Base-by-base conservation (phyloP, 1,139 yeast species). In the Hanseniaspora sp. region DNA sequence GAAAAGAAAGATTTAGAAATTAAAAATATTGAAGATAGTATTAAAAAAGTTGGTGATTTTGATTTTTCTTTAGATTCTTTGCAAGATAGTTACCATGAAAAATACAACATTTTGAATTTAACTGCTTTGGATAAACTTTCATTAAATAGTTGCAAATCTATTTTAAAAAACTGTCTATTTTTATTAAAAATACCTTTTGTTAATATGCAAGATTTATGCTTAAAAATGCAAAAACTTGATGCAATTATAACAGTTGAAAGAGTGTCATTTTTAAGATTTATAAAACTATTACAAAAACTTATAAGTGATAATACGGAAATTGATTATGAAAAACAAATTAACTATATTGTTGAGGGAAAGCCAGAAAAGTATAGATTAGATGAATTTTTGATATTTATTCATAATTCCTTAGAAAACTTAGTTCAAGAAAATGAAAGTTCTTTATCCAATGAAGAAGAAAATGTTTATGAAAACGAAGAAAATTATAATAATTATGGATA, bases 271-370 rank as follows among this genome's bases (percentile, higher is more conserved):
- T 28, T 49, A 30, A 43, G 35, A 9, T 49, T 49, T 38, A 34
- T 45, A 13, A 39, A 43, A 11, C 15, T 38, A 2, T 42, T 49
- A 18, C 40, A 49, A 13, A 37, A 30, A 13, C 33, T 49, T 12
- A 49, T 40, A 17, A n/a, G 11, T 13, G 34, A 30, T 30, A 46
- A 43, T 18, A 39, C 31, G 1, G 44, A 49, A n/a, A 35, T 49
- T 23, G 53, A 49, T 18, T 49, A 41, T 43, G 53, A 49, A 35
- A 40, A 44, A 35, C 48, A 49, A 15, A 17, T 49, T 8, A n/a
- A 23, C 23, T 33, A 49, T 5, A 5, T 29, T n/a, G 33, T 43
- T 5, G 39, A 40, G 6, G 41, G 41, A 7, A 41, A 49, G 18
- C 17, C 12, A 17, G 28, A n/a, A 3, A 49, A 43, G 29, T 43